Evolutionary conservation across 768 basidiomycete genomes (phyloP), one percentile per base, ranked within the genome.

Genomic region (Guyanaporus albipodus): DNA sequence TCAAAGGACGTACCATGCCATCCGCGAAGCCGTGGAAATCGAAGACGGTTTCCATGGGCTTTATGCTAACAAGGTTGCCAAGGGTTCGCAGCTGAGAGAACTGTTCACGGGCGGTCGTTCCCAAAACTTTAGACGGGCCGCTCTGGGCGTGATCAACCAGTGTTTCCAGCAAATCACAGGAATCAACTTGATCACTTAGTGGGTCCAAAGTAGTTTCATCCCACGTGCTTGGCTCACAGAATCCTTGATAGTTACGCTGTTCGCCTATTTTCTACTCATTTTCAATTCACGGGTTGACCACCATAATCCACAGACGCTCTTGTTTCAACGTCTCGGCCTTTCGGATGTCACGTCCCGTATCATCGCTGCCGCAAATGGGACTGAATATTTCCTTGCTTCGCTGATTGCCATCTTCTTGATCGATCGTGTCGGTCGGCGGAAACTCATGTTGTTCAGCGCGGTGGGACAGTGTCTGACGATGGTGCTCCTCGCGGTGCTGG

Each of bases 311-410:
- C 26, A 70, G 76, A 80, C 79, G 0, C 49, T 80, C 7, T 62
- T 80, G 7, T 80, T 80, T 49, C 77, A 80, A 57, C 70, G 75
- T 15, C 70, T 84, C n/a, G 81, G 80, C 17, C 70, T 83, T 18
- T 71, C 70, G 22, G 75, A 80, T 50, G 71, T 74, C 26, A 77
- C 79, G 38, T 79, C 80, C 2, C 74, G 80, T 34, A 76, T 84
- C 42, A 76, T 82, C 48, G 76, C 80, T 15, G 80, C 83, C 38
- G 80, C 78, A 44, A 85, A 84, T 52, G 81, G 80, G 52, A 82
- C 85, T 34, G 82, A 87, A 70, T 82, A 85, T 54, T 80, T 82
- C 54, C 72, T 85, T 46, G 82, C 83, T 44, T 87, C 85, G 27
- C 73, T 87, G 24, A 66, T 85, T 48, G 85, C 84, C 15, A 84